A percentile compares a stretch with the other conserved stretches of the same genome.
These are phyloP conservation scores for Colletotrichum musae DNA, from an alignment of 2,329 filamentous ascomycete genomes.

Conservation along the genomic window DNA sequence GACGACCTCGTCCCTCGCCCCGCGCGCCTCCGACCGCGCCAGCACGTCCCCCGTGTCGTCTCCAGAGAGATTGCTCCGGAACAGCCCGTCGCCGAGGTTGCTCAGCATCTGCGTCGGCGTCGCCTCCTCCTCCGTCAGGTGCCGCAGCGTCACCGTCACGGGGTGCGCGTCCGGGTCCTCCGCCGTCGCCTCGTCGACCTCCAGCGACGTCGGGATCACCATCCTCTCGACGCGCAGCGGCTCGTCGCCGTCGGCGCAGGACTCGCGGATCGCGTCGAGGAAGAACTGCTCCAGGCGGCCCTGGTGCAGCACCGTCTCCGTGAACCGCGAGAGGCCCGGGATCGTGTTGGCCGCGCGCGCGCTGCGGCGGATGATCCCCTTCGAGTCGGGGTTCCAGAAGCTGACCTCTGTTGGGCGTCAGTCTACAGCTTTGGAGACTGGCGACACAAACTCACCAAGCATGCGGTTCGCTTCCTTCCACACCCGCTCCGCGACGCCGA, in stretches of 20 bases:
- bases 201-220: slow-evolving; percentile 69
- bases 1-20: slow-evolving; percentile 57
- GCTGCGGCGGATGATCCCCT: slow-evolving; percentile 69
- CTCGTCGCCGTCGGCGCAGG: slow-evolving; percentile 55
- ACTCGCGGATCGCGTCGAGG: slow-evolving; percentile 70
- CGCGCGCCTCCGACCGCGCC: slow-evolving; percentile 48
- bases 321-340: slow-evolving; percentile 72
- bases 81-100: slow-evolving; percentile 66
- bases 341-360: slow-evolving; percentile 76
- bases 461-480: slow-evolving; percentile 79
- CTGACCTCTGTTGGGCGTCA: too few species aligned
- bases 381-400: slow-evolving; percentile 73
- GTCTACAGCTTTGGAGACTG: too few species aligned
- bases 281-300: slow-evolving; percentile 79
- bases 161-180: slow-evolving; percentile 70
- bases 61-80: slow-evolving; percentile 72
- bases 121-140: slow-evolving; percentile 71
- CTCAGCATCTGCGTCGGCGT: slow-evolving; percentile 55
- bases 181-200: slow-evolving; percentile 65
- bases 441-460: too few species aligned
- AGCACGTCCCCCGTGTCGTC: slow-evolving; percentile 64
- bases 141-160: slow-evolving; percentile 71
- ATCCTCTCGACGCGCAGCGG: slow-evolving; percentile 70
- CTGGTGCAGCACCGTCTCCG: slow-evolving; percentile 79
- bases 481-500: slow-evolving; percentile 75